Conservation (phyloP, 2,329 filamentous ascomycete species). For the Pyrenochaeta sp. region DNA sequence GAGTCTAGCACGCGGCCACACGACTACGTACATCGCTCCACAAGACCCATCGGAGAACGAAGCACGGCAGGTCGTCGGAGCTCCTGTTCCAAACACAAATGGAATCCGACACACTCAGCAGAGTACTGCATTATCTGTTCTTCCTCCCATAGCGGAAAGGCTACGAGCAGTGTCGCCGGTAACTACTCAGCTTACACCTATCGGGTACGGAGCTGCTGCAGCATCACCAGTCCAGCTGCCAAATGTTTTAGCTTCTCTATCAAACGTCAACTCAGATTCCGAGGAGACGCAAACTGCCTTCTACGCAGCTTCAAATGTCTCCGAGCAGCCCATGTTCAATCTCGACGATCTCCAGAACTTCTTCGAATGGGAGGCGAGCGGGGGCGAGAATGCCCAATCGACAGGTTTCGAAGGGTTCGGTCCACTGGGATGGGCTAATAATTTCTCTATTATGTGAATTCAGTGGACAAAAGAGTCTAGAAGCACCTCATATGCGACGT, state of each 20-base stretch:
- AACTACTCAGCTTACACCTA: constrained; percentile 17
- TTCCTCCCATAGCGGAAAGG: constrained; percentile 23
- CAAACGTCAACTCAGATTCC: constrained; percentile 7
- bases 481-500: background rate
- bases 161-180: constrained; percentile 14
- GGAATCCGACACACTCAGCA: constrained; percentile 5
- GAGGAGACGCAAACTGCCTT: constrained; percentile 18
- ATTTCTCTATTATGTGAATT: constrained; percentile 37
- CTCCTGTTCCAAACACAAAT: constrained; percentile 12
- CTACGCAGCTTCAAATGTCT: constrained; percentile 9
- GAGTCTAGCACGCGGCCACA: constrained; percentile 37
- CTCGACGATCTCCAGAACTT: constrained; percentile 44
- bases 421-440: constrained; percentile 40
- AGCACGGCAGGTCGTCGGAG: constrained; percentile 31
- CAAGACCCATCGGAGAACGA: constrained; percentile 39
- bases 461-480: background rate
- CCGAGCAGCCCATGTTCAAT: constrained; percentile 41
- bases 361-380: constrained; percentile 40
- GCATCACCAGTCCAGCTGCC: background rate
- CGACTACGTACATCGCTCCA: constrained; percentile 38
- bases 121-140: constrained; percentile 16
- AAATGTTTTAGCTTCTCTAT: constrained; percentile 4
- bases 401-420: constrained; percentile 42
- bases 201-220: constrained; percentile 4
- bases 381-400: constrained; percentile 33